Conservation (phyloP, 768 basidiomycete species). For the Pleurotus tuber-regium region DNA sequence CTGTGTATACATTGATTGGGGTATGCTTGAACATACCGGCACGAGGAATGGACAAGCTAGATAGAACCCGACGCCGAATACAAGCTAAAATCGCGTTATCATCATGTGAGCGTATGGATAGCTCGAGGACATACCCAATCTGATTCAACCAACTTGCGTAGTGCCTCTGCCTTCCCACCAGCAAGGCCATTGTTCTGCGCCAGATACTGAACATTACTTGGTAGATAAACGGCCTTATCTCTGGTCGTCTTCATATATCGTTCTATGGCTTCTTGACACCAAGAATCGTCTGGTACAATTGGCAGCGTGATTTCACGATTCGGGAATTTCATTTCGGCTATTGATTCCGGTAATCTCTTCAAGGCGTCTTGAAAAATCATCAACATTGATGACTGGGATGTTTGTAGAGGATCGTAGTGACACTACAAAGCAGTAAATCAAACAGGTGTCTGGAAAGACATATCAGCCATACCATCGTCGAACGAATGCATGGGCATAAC, state of each 20-base stretch:
- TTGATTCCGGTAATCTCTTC: constrained; percentile 34
- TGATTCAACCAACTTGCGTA: constrained; percentile 44
- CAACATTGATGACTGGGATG: constrained; percentile 45
- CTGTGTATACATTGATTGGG: neutral
- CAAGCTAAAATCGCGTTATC: constrained; percentile 36
- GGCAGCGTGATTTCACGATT: constrained; percentile 59
- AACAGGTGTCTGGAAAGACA: neutral
- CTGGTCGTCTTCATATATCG: constrained; percentile 57
- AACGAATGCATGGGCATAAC: constrained; percentile 54
- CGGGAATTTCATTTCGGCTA: constrained; percentile 40
- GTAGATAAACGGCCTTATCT: constrained; percentile 61
- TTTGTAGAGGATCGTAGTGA: constrained; percentile 42
- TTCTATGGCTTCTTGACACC: constrained; percentile 52
- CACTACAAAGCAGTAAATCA: constrained; percentile 28
- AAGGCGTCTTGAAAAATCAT: constrained; percentile 36
- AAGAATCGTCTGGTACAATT: constrained; percentile 58
- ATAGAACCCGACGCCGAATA: constrained; percentile 64
- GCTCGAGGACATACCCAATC: constrained; percentile 53
- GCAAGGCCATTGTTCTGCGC: constrained; percentile 58
- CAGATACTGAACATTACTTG: constrained; percentile 66
- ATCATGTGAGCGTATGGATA: no score
- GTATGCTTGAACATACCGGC: constrained; percentile 36
- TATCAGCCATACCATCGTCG: constrained; percentile 45
- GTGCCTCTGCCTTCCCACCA: constrained; percentile 38
- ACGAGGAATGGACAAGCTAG: constrained; percentile 62